Conservation (phyloP, 2,329 filamentous ascomycete genomes). For the Colletotrichum caudatum region DNA sequence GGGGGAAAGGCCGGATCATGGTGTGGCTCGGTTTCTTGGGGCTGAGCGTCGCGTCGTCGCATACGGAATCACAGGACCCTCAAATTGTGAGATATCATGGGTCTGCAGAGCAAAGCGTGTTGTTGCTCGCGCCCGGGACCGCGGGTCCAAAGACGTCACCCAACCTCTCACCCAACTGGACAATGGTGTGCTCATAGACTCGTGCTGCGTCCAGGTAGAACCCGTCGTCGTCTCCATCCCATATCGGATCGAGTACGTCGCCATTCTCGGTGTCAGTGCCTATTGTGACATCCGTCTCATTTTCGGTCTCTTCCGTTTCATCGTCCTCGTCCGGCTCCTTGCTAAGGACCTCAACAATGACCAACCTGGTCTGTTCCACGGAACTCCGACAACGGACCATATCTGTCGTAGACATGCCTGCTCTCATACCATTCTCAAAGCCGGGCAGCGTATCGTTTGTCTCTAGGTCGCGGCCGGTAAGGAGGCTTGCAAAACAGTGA, state of each 20-base stretch:
- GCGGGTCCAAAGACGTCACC: conserved; percentile 53
- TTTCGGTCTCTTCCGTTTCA: conserved; percentile 51
- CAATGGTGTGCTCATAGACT: conserved; percentile 84
- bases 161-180: conserved; percentile 77
- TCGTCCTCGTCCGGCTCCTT: conserved; percentile 49
- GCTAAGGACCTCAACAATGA: conserved; percentile 77
- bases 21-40: not conserved
- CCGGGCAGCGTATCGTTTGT: conserved; percentile 76
- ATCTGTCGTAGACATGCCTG: conserved; percentile 81
- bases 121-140: conserved; percentile 1
- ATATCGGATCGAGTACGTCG: conserved; percentile 46
- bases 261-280: conserved; percentile 53
- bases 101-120: not conserved
- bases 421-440: conserved; percentile 70
- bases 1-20: not conserved
- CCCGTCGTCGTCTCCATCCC: conserved; percentile 57
- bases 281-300: conserved; percentile 45
- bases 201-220: conserved; percentile 77
- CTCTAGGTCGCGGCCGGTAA: conserved; percentile 75
- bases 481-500: conserved; percentile 81
- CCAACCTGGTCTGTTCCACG: conserved; percentile 79
- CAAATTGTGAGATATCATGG: not conserved
- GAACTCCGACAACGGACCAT: conserved; percentile 89
- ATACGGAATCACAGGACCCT: not conserved
- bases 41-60: not conserved